These are phyloP conservation scores for Herpetomonas tarakana DNA, from an alignment of 208 protist species.

Conservation along the genomic window DNA sequence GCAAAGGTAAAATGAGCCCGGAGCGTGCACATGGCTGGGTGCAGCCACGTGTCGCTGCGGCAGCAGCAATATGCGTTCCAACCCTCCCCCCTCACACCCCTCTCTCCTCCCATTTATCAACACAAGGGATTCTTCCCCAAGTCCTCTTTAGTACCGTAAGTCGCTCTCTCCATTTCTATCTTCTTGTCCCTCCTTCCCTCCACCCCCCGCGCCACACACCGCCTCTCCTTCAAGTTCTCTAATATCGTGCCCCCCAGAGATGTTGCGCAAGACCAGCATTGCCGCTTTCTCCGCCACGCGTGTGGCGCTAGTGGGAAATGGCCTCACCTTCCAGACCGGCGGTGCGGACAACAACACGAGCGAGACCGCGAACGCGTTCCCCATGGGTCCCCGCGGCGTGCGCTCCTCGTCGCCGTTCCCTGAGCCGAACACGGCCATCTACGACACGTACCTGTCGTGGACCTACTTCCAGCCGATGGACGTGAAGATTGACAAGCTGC, in stretches of 20 bases:
- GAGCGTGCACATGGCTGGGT: too few relatives aligned
- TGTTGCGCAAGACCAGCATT: conserved; percentile 81
- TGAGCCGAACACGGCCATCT: conserved; percentile 90
- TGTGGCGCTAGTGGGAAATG: conserved; percentile 79
- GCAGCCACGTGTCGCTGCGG: too few relatives aligned
- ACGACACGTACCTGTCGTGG: conserved; percentile 87
- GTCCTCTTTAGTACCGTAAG: too few relatives aligned
- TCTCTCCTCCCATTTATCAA: too few relatives aligned
- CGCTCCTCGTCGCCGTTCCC: conserved; percentile 86
- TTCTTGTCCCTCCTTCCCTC: too few relatives aligned
- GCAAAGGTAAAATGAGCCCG: too few relatives aligned
- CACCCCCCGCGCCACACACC: too few relatives aligned
- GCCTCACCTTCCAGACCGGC: conserved; percentile 83
- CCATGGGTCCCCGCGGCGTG: conserved; percentile 81
- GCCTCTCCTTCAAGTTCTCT: too few relatives aligned
- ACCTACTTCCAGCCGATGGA: conserved; percentile 91
- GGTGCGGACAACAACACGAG: conserved; percentile 83
- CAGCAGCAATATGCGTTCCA: too few relatives aligned
- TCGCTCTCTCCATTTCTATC: too few relatives aligned
- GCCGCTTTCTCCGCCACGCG: conserved; percentile 65
- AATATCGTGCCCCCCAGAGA: conserved; percentile 11
- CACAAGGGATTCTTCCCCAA: too few relatives aligned
- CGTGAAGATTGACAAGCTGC: conserved; percentile 81
- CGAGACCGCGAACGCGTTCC: conserved; percentile 80
- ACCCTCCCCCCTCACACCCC: too few relatives aligned